Percentiles rank a stretch among this genome's conserved stretches.
phyloP scores from a whole-genome alignment of 768 basidiomycete species.

The Roridomyces roridus region DNA sequence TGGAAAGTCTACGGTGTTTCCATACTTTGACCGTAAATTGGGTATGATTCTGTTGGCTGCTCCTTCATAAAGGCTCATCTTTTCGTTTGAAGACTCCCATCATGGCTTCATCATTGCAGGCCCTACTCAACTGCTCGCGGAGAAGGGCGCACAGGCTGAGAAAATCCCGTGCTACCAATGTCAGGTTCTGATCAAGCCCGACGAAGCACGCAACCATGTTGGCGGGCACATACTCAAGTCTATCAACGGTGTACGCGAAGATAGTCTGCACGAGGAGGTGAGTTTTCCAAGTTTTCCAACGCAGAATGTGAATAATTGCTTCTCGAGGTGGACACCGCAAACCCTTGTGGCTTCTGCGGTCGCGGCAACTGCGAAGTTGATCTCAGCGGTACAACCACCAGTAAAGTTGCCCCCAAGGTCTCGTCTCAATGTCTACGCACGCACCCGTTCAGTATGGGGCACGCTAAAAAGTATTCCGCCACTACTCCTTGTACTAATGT shows the following conservation, averaged over 20 bases:
- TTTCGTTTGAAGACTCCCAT: too few species aligned
- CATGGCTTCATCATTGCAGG: too few species aligned
- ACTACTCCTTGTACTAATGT: slow-evolving; percentile 5
- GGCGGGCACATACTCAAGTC: background rate
- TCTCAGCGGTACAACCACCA: background rate
- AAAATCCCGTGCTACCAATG: slow-evolving; percentile 1
- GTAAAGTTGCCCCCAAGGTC: background rate
- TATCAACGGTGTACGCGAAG: background rate
- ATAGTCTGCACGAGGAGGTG: background rate
- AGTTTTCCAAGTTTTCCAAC: background rate
- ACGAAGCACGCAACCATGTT: background rate
- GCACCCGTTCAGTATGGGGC: background rate
- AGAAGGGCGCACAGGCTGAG: too few species aligned
- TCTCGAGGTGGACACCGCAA: background rate
- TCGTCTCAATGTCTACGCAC: background rate
- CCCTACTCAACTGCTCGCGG: too few species aligned
- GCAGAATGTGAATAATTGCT: background rate
- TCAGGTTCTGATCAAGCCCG: background rate
- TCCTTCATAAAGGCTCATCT: too few species aligned
- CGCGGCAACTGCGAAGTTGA: background rate
- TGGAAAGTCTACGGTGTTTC: too few species aligned
- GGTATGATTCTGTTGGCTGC: too few species aligned
- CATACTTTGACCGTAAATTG: too few species aligned
- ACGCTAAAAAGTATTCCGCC: background rate
- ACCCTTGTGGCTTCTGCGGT: slow-evolving; percentile 6